Percentiles rank a stretch among this genome's conserved stretches.
These are phyloP conservation scores for Incumbomyces delicatus DNA, from an alignment of 2,329 filamentous ascomycete genomes.

Conservation along the genomic window DNA sequence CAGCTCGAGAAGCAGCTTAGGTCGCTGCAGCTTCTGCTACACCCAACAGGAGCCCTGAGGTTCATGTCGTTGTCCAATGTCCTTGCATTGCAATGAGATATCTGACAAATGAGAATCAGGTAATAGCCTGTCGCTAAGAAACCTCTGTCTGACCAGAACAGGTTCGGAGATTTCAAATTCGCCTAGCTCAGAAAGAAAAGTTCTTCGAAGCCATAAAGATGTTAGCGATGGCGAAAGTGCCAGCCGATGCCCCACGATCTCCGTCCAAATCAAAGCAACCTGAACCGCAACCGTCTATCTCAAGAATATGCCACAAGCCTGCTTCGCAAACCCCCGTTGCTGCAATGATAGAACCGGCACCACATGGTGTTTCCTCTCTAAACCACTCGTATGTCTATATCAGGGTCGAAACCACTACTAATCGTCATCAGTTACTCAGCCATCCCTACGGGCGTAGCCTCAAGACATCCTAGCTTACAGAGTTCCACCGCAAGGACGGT, in stretches of 20 bases:
- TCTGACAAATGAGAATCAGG: constrained; percentile 25
- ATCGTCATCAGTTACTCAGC: too few relatives aligned
- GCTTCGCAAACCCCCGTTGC: background rate
- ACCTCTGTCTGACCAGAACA: constrained; percentile 18
- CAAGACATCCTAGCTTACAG: too few relatives aligned
- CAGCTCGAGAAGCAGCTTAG: constrained; percentile 15
- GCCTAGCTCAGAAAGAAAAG: constrained; percentile 31
- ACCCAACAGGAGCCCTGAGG: constrained; percentile 22
- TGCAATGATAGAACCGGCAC: background rate
- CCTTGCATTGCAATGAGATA: constrained; percentile 40
- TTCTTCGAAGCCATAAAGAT: constrained; percentile 33
- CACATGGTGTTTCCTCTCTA: background rate
- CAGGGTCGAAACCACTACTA: background rate
- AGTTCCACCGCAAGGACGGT: too few relatives aligned
- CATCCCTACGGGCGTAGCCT: too few relatives aligned
- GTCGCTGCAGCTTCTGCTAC: constrained; percentile 12
- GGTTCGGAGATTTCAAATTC: constrained; percentile 38
- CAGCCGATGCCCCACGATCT: constrained; percentile 28
- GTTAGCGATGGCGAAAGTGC: constrained; percentile 33
- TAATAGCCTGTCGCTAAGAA: constrained; percentile 10
- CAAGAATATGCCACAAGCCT: background rate
- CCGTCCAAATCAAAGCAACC: background rate
- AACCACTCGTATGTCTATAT: background rate
- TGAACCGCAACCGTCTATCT: background rate
- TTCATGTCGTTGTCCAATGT: constrained; percentile 34